phyloP scores from a whole-genome alignment of 2,329 filamentous ascomycete genomes.

The Aspergillus carbonarius region DNA sequence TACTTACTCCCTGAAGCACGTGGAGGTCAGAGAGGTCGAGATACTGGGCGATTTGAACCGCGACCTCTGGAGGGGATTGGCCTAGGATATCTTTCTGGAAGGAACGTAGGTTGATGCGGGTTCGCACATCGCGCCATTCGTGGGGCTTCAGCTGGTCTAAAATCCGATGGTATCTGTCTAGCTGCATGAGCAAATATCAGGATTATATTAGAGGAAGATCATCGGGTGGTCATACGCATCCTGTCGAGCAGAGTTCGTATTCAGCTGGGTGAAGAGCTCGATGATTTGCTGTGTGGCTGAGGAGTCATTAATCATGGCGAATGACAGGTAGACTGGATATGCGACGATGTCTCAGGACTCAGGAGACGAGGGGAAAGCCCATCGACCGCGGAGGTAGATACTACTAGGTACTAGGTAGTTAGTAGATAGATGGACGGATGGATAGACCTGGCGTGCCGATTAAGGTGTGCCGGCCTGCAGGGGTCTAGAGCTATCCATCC shows the following conservation, averaged over 20 bases:
- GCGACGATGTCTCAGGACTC: background rate
- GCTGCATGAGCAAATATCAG: background rate
- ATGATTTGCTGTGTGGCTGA: slow-evolving; percentile 14
- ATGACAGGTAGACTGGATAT: background rate
- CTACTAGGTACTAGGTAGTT: too few relatives aligned
- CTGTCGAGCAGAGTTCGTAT: slow-evolving; percentile 22
- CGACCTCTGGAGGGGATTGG: slow-evolving; percentile 34
- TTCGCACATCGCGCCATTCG: slow-evolving; percentile 35
- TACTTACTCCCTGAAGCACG: slow-evolving; percentile 28
- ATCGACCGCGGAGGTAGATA: background rate
- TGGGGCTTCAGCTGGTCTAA: slow-evolving; percentile 25
- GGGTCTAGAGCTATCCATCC: background rate
- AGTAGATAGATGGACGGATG: too few relatives aligned
- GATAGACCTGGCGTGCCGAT: background rate
- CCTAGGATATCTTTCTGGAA: slow-evolving; percentile 37
- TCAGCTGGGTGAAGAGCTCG: slow-evolving; percentile 22
- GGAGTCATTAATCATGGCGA: background rate
- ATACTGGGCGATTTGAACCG: slow-evolving; percentile 25
- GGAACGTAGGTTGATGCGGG: slow-evolving; percentile 17
- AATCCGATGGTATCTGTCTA: slow-evolving; percentile 29
- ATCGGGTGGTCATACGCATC: slow-evolving; percentile 14
- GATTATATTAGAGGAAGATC: background rate
- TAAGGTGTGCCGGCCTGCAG: background rate
- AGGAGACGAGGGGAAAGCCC: background rate
- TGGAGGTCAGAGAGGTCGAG: slow-evolving; percentile 30